These are phyloP conservation scores for Phytophthora cryptogea DNA, from an alignment of 352 stramenopile species.

Conservation along the genomic window DNA sequence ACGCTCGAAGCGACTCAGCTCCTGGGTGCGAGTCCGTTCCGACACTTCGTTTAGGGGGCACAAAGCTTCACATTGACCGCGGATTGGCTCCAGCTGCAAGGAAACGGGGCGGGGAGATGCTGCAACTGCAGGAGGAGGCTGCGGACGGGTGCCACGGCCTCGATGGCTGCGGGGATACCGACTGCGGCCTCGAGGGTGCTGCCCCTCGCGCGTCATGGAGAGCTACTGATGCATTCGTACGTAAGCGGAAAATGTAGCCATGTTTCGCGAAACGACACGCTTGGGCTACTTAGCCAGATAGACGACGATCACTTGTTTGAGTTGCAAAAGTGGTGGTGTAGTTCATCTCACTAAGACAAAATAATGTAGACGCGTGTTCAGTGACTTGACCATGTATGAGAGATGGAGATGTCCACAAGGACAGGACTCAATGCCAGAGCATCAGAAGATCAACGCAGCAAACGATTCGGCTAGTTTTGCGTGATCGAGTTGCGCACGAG, in stretches of 20 bases:
- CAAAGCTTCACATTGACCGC: constrained; percentile 36
- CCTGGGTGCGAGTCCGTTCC: constrained; percentile 36
- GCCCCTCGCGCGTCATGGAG: constrained; percentile 2
- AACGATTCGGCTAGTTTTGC: neutral
- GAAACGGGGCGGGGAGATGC: neutral
- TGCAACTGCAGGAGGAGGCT: neutral
- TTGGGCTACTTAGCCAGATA: too few species aligned
- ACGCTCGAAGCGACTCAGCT: constrained; percentile 61
- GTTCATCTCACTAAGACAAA: too few species aligned
- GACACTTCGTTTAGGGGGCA: constrained; percentile 39
- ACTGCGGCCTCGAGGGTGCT: neutral
- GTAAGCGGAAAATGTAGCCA: constrained; percentile 15
- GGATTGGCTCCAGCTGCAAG: constrained; percentile 22
- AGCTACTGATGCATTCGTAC: constrained; percentile 2
- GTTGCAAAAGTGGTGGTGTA: too few species aligned
- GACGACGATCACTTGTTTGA: too few species aligned
- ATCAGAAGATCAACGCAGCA: neutral
- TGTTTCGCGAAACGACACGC: constrained; percentile 1
- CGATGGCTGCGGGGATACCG: constrained; percentile 1
- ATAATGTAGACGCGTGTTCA: too few species aligned
- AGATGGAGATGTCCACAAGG: too few species aligned
- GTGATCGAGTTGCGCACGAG: constrained; percentile 1
- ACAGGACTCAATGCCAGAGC: too few species aligned
- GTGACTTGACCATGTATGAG: too few species aligned
- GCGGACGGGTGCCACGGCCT: neutral